Evolutionary conservation across 495 filamentous ascomycete genomes (phyloP).

Genomic region (Xylaria intraflava): DNA sequence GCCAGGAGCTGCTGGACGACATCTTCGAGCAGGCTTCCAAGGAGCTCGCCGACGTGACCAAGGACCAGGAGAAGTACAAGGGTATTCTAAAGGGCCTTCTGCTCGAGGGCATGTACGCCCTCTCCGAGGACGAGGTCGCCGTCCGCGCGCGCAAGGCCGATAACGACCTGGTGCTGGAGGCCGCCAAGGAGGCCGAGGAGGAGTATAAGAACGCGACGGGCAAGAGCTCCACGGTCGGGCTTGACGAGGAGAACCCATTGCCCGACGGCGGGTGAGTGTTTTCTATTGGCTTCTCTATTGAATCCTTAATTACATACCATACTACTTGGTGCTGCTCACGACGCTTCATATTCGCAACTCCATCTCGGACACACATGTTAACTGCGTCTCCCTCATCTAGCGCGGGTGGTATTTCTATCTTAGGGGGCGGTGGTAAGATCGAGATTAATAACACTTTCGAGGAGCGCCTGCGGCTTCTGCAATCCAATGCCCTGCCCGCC

Average conservation of each 20-base stretch:
- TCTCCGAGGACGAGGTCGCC: constrained; percentile 70
- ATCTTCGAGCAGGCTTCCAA: constrained; percentile 75
- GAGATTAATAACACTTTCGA: constrained; percentile 98
- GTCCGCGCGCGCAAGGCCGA: constrained; percentile 77
- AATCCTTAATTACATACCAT: neutral
- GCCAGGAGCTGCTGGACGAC: constrained; percentile 86
- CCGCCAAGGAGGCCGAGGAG: constrained; percentile 62
- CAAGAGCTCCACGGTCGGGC: constrained; percentile 49
- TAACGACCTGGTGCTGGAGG: constrained; percentile 61
- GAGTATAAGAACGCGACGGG: constrained; percentile 76
- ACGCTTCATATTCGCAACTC: neutral
- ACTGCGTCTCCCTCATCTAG: constrained; percentile 36
- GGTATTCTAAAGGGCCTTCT: constrained; percentile 68
- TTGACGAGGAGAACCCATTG: constrained; percentile 75
- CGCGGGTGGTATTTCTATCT: constrained; percentile 72
- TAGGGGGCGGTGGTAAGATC: constrained; percentile 85
- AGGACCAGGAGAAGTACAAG: constrained; percentile 69
- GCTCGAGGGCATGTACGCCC: constrained; percentile 81
- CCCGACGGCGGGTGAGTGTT: constrained; percentile 76
- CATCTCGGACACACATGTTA: neutral
- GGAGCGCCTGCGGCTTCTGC: constrained; percentile 76
- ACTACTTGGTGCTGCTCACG: neutral
- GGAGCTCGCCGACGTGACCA: constrained; percentile 55
- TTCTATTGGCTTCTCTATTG: neutral
- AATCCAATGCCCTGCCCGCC: constrained; percentile 75